Conservation (phyloP, 2,329 filamentous ascomycete species). For the Sphaerostilbella broomeana region DNA sequence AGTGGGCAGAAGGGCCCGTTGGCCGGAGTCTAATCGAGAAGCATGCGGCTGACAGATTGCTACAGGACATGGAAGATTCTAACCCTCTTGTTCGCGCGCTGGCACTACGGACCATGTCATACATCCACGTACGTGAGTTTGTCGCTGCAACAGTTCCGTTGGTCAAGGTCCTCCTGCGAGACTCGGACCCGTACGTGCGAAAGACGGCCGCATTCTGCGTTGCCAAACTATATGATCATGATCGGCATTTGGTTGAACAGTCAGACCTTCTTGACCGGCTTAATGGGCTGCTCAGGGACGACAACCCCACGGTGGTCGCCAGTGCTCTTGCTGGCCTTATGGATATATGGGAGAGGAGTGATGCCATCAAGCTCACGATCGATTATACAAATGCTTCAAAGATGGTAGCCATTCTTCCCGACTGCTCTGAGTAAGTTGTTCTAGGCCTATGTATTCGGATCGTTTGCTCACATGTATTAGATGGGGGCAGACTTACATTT, state of each 20-base stretch:
- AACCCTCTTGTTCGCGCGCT: constrained; percentile 91
- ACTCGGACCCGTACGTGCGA: constrained; percentile 89
- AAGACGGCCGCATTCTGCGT: constrained; percentile 97
- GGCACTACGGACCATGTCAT: constrained; percentile 90
- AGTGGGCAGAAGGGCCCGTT: constrained; percentile 17
- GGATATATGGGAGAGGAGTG: constrained; percentile 98
- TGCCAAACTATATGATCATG: constrained; percentile 96
- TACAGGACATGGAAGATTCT: constrained; percentile 84
- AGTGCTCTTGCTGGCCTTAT: constrained; percentile 85
- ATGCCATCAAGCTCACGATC: constrained; percentile 95
- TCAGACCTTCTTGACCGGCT: constrained; percentile 89
- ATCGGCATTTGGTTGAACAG: constrained; percentile 78
- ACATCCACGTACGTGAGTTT: constrained; percentile 93
- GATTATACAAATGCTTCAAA: constrained; percentile 97
- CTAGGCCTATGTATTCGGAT: neutral
- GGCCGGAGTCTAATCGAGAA: constrained; percentile 9
- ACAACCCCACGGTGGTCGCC: constrained; percentile 95
- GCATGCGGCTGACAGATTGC: constrained; percentile 11
- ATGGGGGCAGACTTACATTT: constrained; percentile 98
- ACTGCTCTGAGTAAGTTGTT: constrained; percentile 85
- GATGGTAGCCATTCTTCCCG: constrained; percentile 90
- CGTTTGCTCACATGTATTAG: constrained; percentile 36
- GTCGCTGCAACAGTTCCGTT: constrained; percentile 84
- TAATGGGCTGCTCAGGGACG: constrained; percentile 83
- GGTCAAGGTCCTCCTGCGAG: constrained; percentile 74